Base-by-base conservation (phyloP, 2,329 filamentous ascomycete genomes). In the Trichoderma citrinoviride region DNA sequence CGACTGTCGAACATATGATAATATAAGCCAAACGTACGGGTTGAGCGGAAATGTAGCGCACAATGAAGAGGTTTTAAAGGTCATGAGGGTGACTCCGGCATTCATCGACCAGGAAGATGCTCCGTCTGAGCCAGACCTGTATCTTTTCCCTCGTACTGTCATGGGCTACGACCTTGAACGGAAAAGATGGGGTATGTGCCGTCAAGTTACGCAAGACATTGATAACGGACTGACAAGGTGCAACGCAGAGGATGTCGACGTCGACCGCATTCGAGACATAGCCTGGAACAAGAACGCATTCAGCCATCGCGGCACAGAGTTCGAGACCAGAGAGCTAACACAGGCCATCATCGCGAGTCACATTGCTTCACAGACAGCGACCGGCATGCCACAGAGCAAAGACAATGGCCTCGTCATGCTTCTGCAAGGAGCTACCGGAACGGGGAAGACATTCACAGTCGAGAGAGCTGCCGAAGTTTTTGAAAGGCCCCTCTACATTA, bases 361-460 rank as follows among this genome's bases (percentile, higher is more conserved):
- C 25, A 50, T 70, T 3, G 68, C 73, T 0, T 68, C 67, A 15
- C n/a, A 47, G 1, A 23, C 4, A 12, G 23, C 14, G 21, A 25
- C 78, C 67, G 78, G 82, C 67, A 64, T 82, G 8, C 78, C 81
- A 47, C 74, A 76, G 58, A 78, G 78, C 66, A 82, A 82, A 67
- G 79, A 77, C 1, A 73, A 75, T 0, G 80, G 80, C 6, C 68
- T 82, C 0, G 74, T 82, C 2, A 73, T 82, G 0, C 70, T 83
- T 0, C 72, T 83, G 0, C 80, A 82, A 62, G 81, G 81, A 27
- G 76, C 78, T 0, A 80, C 81, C 0, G 81, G 81, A 23, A 80
- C 82, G 0, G 81, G 81, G 4, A 83, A 83, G 73, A 83, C 81
- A 0, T 75, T 78, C 0, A 82, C 81, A 0, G 80, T 80, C 0